phyloP scores from a whole-genome alignment of 441 rosid species.

The Omphalea diandra region DNA sequence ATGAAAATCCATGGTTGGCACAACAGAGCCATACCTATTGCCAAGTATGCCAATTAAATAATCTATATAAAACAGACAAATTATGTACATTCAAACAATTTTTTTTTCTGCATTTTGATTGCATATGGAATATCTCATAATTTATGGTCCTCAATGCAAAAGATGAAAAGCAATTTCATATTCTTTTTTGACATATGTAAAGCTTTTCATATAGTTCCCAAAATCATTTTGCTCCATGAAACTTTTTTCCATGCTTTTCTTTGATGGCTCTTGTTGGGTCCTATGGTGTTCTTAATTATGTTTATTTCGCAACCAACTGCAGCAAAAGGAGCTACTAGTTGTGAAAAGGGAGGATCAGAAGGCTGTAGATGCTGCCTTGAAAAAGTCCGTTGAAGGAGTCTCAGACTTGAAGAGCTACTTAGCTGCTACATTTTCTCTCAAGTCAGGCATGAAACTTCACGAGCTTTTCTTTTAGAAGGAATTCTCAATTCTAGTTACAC shows the following conservation, averaged over 20 bases:
- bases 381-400: slow-evolving; percentile 34
- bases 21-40: neutral
- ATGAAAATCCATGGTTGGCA: neutral
- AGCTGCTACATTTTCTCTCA: slow-evolving; percentile 57
- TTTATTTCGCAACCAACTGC: neutral
- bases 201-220: neutral
- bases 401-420: slow-evolving; percentile 37
- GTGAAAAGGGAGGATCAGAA: slow-evolving; percentile 45
- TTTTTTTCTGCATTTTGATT: neutral
- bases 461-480: slow-evolving; percentile 56
- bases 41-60: neutral
- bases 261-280: neutral
- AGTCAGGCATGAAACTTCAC: slow-evolving; percentile 65
- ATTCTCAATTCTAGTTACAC: neutral
- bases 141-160: neutral
- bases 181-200: too few relatives aligned
- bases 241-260: neutral
- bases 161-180: neutral
- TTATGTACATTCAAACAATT: neutral
- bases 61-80: neutral
- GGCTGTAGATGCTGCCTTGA: slow-evolving; percentile 32
- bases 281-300: neutral
- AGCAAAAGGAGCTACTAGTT: slow-evolving; percentile 35
- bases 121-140: neutral
- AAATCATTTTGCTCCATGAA: neutral